These are phyloP conservation scores for Neurospora sublineolata DNA, from an alignment of 495 filamentous ascomycete species.

Conservation along the genomic window DNA sequence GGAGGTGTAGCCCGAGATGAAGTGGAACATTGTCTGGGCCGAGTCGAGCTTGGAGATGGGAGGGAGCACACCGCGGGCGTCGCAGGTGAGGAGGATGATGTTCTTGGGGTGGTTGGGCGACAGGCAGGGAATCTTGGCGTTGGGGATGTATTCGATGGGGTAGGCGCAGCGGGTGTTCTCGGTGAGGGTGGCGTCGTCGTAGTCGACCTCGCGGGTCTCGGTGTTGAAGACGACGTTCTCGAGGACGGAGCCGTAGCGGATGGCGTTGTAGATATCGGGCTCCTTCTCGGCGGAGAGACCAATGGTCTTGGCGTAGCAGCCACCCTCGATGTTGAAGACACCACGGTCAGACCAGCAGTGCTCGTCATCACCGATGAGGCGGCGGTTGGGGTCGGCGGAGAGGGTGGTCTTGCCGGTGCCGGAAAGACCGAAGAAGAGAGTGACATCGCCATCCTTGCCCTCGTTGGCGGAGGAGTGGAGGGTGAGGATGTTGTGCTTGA, in stretches of 20 bases:
- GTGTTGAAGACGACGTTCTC: slow-evolving; percentile 98
- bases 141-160: slow-evolving; percentile 96
- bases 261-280: slow-evolving; percentile 94
- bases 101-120: slow-evolving; percentile 81
- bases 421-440: slow-evolving; percentile 97
- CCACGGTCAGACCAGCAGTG: slow-evolving; percentile 97
- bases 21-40: slow-evolving; percentile 99
- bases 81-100: slow-evolving; percentile 96
- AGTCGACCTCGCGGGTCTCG: slow-evolving; percentile 78
- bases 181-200: slow-evolving; percentile 87
- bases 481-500: slow-evolving; percentile 97
- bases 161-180: slow-evolving; percentile 98
- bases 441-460: slow-evolving; percentile 82
- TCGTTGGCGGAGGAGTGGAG: slow-evolving; percentile 97
- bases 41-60: slow-evolving; percentile 95
- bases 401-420: slow-evolving; percentile 98
- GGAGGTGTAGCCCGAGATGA: slow-evolving; percentile 98
- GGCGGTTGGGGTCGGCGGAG: slow-evolving; percentile 91
- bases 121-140: slow-evolving; percentile 95
- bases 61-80: slow-evolving; percentile 92
- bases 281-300: slow-evolving; percentile 97
- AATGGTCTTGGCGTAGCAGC: slow-evolving; percentile 98
- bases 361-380: slow-evolving; percentile 96
- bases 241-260: slow-evolving; percentile 91
- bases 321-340: slow-evolving; percentile 99